These are phyloP conservation scores for Symmetrospora coprosmae DNA, from an alignment of 768 basidiomycete species.

Conservation along the genomic window DNA sequence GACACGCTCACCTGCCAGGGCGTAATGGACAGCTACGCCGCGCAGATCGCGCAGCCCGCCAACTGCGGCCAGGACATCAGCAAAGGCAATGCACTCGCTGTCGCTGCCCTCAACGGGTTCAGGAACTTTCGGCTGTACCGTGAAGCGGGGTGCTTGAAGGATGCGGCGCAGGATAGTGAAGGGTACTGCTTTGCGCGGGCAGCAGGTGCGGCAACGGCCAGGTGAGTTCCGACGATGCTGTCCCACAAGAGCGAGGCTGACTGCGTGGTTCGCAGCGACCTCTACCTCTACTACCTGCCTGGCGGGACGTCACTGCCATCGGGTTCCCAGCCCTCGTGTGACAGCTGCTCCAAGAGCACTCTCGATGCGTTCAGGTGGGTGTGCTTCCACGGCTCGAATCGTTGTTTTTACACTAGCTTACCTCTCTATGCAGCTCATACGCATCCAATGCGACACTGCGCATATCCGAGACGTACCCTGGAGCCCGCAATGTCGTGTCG, in stretches of 20 bases:
- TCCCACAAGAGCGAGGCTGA: not conserved
- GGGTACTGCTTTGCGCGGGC: slow-evolving; percentile 31
- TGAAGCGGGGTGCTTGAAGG: slow-evolving; percentile 47
- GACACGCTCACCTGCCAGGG: slow-evolving; percentile 43
- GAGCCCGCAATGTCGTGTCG: slow-evolving; percentile 15
- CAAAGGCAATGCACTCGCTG: slow-evolving; percentile 45
- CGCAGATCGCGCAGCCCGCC: slow-evolving; percentile 38
- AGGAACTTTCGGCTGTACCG: slow-evolving; percentile 53
- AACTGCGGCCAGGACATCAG: slow-evolving; percentile 50
- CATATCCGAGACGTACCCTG: slow-evolving; percentile 27
- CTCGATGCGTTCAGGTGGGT: slow-evolving; percentile 26
- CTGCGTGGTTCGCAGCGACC: slow-evolving; percentile 11
- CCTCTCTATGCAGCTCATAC: slow-evolving; percentile 12
- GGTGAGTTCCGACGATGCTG: not conserved
- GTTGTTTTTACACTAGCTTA: not conserved
- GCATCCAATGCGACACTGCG: slow-evolving; percentile 26
- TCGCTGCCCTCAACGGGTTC: slow-evolving; percentile 51
- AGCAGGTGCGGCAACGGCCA: slow-evolving; percentile 7
- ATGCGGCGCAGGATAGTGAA: slow-evolving; percentile 41
- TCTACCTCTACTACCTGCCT: slow-evolving; percentile 30
- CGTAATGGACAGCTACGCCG: slow-evolving; percentile 56
- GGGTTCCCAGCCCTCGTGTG: slow-evolving; percentile 24
- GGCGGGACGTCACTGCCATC: slow-evolving; percentile 27
- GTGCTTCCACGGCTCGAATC: not conserved
- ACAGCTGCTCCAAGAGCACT: slow-evolving; percentile 21